Evolutionary conservation across 208 protist genomes (phyloP).

Genomic region (Acanthamoeba pearcei): DNA sequence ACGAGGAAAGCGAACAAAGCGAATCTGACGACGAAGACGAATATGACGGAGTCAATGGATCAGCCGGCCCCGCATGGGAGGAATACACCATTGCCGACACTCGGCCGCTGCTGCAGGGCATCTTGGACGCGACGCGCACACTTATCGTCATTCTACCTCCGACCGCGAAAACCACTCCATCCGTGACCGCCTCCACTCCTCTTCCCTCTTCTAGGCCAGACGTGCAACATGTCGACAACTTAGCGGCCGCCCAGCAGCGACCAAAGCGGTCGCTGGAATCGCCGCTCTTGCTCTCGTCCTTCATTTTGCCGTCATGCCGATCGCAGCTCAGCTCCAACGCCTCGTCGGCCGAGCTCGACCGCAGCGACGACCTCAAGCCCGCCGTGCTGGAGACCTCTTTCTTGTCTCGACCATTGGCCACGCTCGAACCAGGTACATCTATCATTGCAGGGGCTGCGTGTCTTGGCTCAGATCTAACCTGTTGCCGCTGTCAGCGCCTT

Average conservation of each 20-base stretch:
- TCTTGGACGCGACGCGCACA: slow-evolving; percentile 4
- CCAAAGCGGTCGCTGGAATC: not conserved
- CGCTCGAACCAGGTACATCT: not conserved
- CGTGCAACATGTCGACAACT: not conserved
- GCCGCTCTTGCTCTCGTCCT: slow-evolving; percentile 46
- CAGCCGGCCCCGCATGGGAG: not conserved
- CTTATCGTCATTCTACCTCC: slow-evolving; percentile 35
- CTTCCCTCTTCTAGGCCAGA: not conserved
- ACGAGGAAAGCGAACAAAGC: not conserved
- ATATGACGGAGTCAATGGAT: not conserved
- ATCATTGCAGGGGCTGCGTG: too few relatives aligned
- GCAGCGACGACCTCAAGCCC: not conserved
- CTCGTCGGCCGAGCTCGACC: not conserved
- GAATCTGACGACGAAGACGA: not conserved
- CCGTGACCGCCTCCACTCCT: not conserved
- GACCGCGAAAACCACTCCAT: not conserved
- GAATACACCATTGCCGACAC: slow-evolving; percentile 34
- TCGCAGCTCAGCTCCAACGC: not conserved
- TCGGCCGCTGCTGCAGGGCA: slow-evolving; percentile 28
- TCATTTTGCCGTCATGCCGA: slow-evolving; percentile 16
- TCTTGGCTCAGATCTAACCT: too few relatives aligned
- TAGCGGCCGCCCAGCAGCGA: not conserved
- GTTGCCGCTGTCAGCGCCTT: not conserved
- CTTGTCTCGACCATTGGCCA: not conserved
- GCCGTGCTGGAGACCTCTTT: not conserved